phyloP scores from a whole-genome alignment of 768 basidiomycete genomes.

The Lactifluus pinguis region DNA sequence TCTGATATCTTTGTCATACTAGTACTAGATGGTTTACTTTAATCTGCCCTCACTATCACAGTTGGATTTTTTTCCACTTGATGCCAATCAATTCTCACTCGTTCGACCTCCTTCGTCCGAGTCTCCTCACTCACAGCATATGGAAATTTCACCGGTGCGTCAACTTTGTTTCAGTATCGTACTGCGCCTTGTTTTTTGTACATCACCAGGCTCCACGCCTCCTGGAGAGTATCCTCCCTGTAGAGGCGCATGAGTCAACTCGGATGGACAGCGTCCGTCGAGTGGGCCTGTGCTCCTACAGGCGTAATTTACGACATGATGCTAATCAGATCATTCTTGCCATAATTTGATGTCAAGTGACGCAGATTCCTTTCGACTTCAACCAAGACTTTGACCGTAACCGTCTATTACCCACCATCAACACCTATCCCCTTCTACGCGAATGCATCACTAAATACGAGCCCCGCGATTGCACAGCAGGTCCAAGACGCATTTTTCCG shows the following conservation, averaged over 20 bases:
- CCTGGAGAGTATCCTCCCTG: not conserved
- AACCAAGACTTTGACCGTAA: constrained; percentile 37
- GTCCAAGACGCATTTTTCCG: no score
- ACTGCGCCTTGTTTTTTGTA: not conserved
- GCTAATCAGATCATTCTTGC: not conserved
- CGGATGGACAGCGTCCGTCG: not conserved
- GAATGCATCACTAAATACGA: not conserved
- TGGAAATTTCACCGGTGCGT: not conserved
- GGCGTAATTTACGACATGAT: not conserved
- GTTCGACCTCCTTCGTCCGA: no score
- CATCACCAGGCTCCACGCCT: not conserved
- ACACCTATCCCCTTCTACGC: constrained; percentile 36
- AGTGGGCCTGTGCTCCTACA: not conserved
- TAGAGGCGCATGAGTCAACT: not conserved
- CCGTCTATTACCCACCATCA: constrained; percentile 41
- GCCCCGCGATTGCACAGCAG: not conserved
- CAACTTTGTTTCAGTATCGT: not conserved
- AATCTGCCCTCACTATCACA: not conserved
- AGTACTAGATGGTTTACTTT: not conserved
- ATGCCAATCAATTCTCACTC: not conserved
- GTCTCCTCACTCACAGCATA: not conserved
- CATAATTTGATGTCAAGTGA: not conserved
- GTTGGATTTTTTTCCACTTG: not conserved
- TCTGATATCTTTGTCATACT: not conserved
- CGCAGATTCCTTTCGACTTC: constrained; percentile 19